Conservation (phyloP, 2,329 filamentous ascomycete genomes). For the Neonectria punicea region DNA sequence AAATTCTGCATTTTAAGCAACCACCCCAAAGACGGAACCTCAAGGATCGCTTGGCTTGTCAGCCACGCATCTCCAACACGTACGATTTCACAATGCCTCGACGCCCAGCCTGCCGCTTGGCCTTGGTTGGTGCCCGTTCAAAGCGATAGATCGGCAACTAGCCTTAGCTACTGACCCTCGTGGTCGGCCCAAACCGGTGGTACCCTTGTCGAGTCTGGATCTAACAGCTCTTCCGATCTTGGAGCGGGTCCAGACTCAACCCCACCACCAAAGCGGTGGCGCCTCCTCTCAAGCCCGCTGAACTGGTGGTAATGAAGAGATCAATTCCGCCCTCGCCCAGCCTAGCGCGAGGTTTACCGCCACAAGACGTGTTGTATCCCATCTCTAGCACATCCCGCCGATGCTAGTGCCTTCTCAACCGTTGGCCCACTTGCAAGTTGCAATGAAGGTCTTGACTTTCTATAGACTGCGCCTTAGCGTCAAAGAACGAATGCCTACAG, state of each 20-base stretch:
- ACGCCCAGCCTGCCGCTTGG: conserved; percentile 23
- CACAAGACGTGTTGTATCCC: conserved; percentile 13
- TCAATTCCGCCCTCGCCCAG: conserved; percentile 23
- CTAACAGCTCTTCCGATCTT: conserved; percentile 43
- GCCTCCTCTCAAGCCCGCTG: conserved; percentile 8
- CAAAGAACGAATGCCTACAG: not conserved
- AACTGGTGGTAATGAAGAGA: conserved; percentile 17
- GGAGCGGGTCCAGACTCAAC: conserved; percentile 37
- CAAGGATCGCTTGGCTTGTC: conserved; percentile 11
- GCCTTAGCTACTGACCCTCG: conserved; percentile 37
- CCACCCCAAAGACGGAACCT: not conserved
- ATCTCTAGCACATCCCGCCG: conserved; percentile 10
- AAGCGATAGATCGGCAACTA: conserved; percentile 43
- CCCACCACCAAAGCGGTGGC: conserved; percentile 17
- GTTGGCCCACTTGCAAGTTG: not conserved
- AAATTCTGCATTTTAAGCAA: not conserved
- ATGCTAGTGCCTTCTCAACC: conserved; percentile 10
- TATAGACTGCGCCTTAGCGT: not conserved
- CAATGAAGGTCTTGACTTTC: not conserved
- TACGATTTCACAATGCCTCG: conserved; percentile 28
- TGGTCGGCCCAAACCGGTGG: conserved; percentile 42
- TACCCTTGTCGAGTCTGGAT: conserved; percentile 39
- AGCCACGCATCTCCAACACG: conserved; percentile 22
- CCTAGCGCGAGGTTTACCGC: conserved; percentile 23
- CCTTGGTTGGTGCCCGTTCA: conserved; percentile 12